Evolutionary conservation across 1,284 basidiomycete species (phyloP).

Genomic region (Athelia psychrophila): DNA sequence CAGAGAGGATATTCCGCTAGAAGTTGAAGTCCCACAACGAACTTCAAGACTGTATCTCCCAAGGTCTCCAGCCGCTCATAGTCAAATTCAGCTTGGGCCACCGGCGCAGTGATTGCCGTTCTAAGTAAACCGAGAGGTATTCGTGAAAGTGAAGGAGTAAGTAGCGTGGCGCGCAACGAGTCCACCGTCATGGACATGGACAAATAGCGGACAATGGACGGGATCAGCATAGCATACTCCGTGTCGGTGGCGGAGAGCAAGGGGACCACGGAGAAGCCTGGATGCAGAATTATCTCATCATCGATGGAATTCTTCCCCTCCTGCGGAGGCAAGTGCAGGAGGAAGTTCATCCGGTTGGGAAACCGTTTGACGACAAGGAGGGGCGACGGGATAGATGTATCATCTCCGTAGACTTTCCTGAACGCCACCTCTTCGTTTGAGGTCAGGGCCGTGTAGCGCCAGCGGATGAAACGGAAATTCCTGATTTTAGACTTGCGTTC

Average conservation of each 20-base stretch:
- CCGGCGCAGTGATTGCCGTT: slow-evolving; percentile 58
- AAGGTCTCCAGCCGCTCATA: slow-evolving; percentile 81
- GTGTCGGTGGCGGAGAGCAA: slow-evolving; percentile 50
- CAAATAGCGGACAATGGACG: slow-evolving; percentile 61
- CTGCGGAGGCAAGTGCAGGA: slow-evolving; percentile 39
- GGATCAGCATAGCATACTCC: slow-evolving; percentile 54
- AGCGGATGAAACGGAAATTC: slow-evolving; percentile 49
- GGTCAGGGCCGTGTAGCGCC: slow-evolving; percentile 44
- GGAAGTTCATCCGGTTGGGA: slow-evolving; percentile 58
- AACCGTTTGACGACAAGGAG: slow-evolving; percentile 51
- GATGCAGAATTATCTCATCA: slow-evolving; percentile 37
- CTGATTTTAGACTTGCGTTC: slow-evolving; percentile 43
- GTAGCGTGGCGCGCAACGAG: slow-evolving; percentile 46
- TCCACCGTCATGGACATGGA: slow-evolving; percentile 45
- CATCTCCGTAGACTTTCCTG: slow-evolving; percentile 29
- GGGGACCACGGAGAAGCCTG: slow-evolving; percentile 39
- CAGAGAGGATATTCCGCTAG: slow-evolving; percentile 65
- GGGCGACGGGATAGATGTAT: slow-evolving; percentile 52
- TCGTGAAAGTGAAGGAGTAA: slow-evolving; percentile 37
- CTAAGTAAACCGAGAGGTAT: slow-evolving; percentile 47
- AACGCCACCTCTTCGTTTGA: slow-evolving; percentile 49
- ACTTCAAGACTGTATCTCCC: slow-evolving; percentile 79
- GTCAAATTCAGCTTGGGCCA: slow-evolving; percentile 53
- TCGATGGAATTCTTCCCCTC: slow-evolving; percentile 13
- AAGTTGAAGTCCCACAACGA: slow-evolving; percentile 61